A percentile compares a stretch with the other conserved stretches of the same genome.
Conservation (phyloP, 2,329 filamentous ascomycete genomes). For the Penicillium sp. region DNA sequence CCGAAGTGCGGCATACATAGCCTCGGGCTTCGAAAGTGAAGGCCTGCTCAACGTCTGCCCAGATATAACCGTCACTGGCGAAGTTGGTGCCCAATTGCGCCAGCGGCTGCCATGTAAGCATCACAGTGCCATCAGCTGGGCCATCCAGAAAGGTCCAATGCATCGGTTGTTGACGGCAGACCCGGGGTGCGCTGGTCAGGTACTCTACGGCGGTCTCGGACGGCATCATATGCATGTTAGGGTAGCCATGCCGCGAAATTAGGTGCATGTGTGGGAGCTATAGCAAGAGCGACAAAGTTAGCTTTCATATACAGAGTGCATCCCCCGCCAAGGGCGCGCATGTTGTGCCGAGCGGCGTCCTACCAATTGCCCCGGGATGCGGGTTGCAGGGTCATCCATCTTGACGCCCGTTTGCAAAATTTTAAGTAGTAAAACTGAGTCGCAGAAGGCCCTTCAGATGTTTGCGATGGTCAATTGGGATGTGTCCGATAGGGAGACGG, state of each 20-base stretch:
- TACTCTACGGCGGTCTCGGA: conserved; percentile 75
- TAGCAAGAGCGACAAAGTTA: conserved; percentile 9
- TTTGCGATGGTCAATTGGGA: conserved; percentile 2
- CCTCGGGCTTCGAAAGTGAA: conserved; percentile 69
- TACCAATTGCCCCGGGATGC: conserved; percentile 45
- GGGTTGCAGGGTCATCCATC: conserved; percentile 46
- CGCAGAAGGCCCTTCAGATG: conserved; percentile 5
- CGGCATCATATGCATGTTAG: conserved; percentile 64
- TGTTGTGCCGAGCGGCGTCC: conserved; percentile 14
- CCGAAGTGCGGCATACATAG: conserved; percentile 49
- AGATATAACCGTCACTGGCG: conserved; percentile 87
- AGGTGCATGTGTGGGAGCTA: conserved; percentile 87
- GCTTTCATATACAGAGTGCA: conserved; percentile 3
- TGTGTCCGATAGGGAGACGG: conserved; percentile 9
- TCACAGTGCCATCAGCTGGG: conserved; percentile 73
- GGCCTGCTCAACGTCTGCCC: conserved; percentile 73
- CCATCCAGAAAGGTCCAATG: conserved; percentile 88
- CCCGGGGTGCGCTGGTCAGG: conserved; percentile 75
- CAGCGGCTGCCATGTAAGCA: conserved; percentile 83
- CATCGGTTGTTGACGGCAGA: conserved; percentile 78
- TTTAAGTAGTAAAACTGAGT: conserved; percentile 10
- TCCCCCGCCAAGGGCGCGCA: background rate
- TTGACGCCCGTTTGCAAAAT: conserved; percentile 22
- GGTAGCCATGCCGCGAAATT: conserved; percentile 76
- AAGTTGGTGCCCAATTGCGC: conserved; percentile 66